A percentile compares a stretch with the other conserved stretches of the same genome.
phyloP scores from a whole-genome alignment of 164 flowering plant species.

The Houttuynia cordata region DNA sequence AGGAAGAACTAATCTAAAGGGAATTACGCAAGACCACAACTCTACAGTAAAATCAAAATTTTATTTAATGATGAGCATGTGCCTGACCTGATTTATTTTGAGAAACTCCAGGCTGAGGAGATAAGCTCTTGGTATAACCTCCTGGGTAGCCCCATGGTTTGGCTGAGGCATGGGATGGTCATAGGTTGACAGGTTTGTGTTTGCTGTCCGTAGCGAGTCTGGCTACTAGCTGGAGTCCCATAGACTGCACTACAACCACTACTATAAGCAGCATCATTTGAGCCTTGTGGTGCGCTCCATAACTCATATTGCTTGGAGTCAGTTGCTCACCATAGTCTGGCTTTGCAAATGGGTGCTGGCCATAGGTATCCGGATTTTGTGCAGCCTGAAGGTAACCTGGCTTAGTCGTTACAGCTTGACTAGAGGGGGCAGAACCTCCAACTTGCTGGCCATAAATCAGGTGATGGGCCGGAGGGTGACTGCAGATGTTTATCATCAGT shows the following conservation, averaged over 20 bases:
- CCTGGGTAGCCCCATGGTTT: constrained; percentile 17
- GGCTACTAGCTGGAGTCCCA: constrained; percentile 28
- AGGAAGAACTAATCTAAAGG: background rate
- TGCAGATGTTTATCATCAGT: constrained; percentile 46
- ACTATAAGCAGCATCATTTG: constrained; percentile 27
- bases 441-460: constrained; percentile 28
- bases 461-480: constrained; percentile 27
- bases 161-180: constrained; percentile 33
- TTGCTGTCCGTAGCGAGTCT: constrained; percentile 42
- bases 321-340: constrained; percentile 50
- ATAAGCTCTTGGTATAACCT: constrained; percentile 13
- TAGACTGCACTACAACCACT: constrained; percentile 14
- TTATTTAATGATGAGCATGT: background rate
- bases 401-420: constrained; percentile 22
- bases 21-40: background rate
- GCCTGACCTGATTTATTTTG: background rate
- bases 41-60: background rate
- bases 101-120: background rate
- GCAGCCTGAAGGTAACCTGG: constrained; percentile 37
- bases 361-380: constrained; percentile 38
- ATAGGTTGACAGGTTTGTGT: constrained; percentile 26
- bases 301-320: constrained; percentile 28
- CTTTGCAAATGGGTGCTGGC: constrained; percentile 37
- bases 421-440: constrained; percentile 6
- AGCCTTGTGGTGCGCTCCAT: constrained; percentile 43